Conservation (phyloP, 768 basidiomycete genomes). For the Mycena sanguinolenta region DNA sequence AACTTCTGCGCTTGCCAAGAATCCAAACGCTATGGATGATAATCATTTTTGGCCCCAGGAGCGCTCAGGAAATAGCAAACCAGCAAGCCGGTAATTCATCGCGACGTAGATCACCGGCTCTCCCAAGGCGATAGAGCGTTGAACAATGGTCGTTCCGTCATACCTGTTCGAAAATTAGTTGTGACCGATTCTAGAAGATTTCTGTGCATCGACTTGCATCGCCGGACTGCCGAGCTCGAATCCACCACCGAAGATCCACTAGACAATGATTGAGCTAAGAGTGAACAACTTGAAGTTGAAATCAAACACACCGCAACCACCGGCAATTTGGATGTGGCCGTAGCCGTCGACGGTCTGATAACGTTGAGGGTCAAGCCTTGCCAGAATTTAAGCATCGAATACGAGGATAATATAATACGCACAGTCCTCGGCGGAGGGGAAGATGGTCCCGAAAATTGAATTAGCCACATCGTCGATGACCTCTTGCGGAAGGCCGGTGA, state of each 20-base stretch:
- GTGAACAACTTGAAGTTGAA: not conserved
- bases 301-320: constrained; percentile 62
- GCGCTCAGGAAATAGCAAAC: constrained; percentile 31
- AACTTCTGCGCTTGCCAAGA: constrained; percentile 65
- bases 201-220: constrained; percentile 43
- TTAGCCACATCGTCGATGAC: constrained; percentile 50
- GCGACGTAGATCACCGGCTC: constrained; percentile 65
- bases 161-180: constrained; percentile 45
- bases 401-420: constrained; percentile 31
- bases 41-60: not conserved
- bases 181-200: not conserved
- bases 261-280: not conserved
- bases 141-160: constrained; percentile 59
- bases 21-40: constrained; percentile 58
- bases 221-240: constrained; percentile 57
- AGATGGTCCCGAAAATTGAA: constrained; percentile 44
- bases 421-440: constrained; percentile 63
- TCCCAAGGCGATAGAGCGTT: constrained; percentile 57
- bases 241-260: constrained; percentile 68
- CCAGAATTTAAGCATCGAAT: not conserved
- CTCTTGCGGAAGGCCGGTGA: constrained; percentile 51
- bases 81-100: constrained; percentile 63
- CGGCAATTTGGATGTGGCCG: constrained; percentile 59
- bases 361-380: constrained; percentile 68
- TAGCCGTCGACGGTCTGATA: constrained; percentile 57